Percentiles rank a stretch among this genome's conserved stretches.
Conservation (phyloP, 768 basidiomycete species). For the Leucocoprinus birnbaumii region DNA sequence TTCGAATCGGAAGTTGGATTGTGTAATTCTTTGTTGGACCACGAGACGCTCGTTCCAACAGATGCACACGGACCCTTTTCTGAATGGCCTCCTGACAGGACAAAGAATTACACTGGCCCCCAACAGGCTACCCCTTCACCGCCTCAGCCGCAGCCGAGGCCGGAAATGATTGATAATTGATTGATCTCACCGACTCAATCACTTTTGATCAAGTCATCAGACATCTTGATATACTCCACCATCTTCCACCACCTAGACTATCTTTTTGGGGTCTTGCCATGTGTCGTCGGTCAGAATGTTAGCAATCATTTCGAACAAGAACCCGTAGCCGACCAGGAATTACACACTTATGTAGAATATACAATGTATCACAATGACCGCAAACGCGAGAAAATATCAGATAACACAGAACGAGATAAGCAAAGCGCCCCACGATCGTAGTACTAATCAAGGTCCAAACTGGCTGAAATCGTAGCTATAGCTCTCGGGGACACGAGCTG, state of each 20-base stretch:
- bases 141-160: neutral
- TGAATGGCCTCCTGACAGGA: neutral
- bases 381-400: neutral
- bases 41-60: neutral
- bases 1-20: neutral
- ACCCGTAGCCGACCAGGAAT: slow-evolving; percentile 1
- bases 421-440: neutral
- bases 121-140: slow-evolving; percentile 1
- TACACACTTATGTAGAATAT: neutral
- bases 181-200: neutral
- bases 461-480: slow-evolving; percentile 12
- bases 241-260: neutral
- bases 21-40: slow-evolving; percentile 12
- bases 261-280: neutral
- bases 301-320: neutral
- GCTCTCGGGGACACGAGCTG: slow-evolving; percentile 5
- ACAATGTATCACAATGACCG: neutral
- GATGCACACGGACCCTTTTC: neutral
- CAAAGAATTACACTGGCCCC: slow-evolving; percentile 12
- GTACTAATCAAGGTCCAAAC: slow-evolving; percentile 3
- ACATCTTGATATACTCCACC: too few species aligned
- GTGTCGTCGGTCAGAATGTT: neutral
- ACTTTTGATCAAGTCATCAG: slow-evolving; percentile 1
- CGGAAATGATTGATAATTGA: too few species aligned
- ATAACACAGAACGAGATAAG: neutral